phyloP scores from a whole-genome alignment of 2,329 filamentous ascomycete genomes.

The Magnaporthiopsis incrustans region DNA sequence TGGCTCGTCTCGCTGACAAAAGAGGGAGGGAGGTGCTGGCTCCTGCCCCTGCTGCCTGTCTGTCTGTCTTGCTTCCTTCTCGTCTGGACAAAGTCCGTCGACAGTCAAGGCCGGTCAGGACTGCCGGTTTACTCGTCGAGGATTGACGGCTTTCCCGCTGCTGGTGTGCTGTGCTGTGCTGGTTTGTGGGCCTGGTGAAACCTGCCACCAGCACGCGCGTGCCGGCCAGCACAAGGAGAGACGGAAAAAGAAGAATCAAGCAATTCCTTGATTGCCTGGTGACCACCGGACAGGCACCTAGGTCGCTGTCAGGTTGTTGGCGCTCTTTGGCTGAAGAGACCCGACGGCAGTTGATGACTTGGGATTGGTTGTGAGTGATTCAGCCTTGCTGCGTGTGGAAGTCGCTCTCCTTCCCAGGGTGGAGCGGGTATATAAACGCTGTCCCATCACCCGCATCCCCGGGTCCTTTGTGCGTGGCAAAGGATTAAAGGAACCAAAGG shows the following conservation, averaged over 20 bases:
- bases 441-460: too few species aligned
- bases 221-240: not conserved
- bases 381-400: not conserved
- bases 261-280: not conserved
- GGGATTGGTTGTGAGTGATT: not conserved
- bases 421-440: not conserved
- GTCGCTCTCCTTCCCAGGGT: not conserved
- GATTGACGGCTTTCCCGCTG: not conserved
- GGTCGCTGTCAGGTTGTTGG: not conserved
- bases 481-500: not conserved
- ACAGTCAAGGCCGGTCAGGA: not conserved
- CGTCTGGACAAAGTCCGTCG: not conserved
- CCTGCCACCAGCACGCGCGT: not conserved
- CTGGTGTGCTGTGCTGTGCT: not conserved
- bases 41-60: not conserved
- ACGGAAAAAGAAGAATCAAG: not conserved
- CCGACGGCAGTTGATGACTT: not conserved
- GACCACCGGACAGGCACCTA: not conserved
- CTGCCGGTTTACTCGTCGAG: not conserved
- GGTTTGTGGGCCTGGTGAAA: not conserved
- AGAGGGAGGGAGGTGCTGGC: not conserved
- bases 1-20: not conserved
- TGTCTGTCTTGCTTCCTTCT: not conserved
- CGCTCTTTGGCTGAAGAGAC: not conserved
- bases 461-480: not conserved